Base-by-base conservation (phyloP, 345 rosid species). In the Trapa bicornis region DNA sequence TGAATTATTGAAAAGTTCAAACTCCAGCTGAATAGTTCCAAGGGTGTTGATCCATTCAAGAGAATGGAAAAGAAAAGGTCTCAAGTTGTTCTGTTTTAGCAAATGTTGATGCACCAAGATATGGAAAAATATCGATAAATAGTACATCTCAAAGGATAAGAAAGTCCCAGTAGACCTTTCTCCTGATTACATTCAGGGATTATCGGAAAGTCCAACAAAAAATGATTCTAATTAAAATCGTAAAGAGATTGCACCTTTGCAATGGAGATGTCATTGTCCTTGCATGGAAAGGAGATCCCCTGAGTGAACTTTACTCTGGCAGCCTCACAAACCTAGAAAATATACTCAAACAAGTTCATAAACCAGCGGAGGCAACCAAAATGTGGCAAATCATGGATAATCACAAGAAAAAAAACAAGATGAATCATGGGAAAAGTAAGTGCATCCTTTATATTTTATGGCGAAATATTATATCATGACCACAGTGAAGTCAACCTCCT, bases 221-320 rank as follows among this genome's bases (percentile, higher is more conserved):
- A 22, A 22, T 22, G 29, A 22, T 22, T 22, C 29, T 22, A 22
- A 22, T 22, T 22, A 22, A 22, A 36, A 22, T 58, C 47, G 16
- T 56, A 1, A 13, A 58, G 63, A 33, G 36, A 29, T 15, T 8
- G 71, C 73, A 87, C 97, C 91, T 84, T 88, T 56, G 97, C 91
- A 66, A 87, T 82, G 68, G 96, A 84, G 73, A 88, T 81, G 70
- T 91, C 89, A 67, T 78, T 71, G 79, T 91, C 97, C 83, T 85
- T 86, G 67, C 91, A 82, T 61, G 80, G 89, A 67, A 78, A 79
- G 60, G 89, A 88, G 78, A 88, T 83, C 82, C 83, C 93, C 61
- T 70, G 78, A 71, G 87, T 79, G 83, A 91, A 91, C 81, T 77
- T 81, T 57, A 80, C 56, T 62, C 97, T 78, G 3, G 93, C 85